Base-by-base conservation (phyloP, 2,329 filamentous ascomycete genomes). In the Diaporthe sp. region DNA sequence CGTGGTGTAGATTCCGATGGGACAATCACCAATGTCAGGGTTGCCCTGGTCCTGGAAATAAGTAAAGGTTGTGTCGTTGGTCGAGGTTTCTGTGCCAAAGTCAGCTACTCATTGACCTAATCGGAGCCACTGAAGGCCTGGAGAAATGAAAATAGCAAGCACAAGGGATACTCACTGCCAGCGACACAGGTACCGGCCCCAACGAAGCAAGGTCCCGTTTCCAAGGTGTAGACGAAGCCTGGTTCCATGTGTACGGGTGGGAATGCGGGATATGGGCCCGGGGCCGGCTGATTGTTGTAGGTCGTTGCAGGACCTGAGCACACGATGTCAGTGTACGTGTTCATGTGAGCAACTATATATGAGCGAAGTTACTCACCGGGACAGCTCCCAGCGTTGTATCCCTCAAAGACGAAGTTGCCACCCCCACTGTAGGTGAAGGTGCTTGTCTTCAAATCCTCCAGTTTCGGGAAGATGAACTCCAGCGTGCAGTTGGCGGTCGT, bases 401-500 rank as follows among this genome's bases (percentile, higher is more conserved):
- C 81, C 22, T 74, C 78, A 75, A 83, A 82, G 71, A 78, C 71
- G 76, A 83, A 82, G 17, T 75, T 82, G 13, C 87, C 86, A 2
- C 78, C 78, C 22, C 84, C 83, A 4, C 79, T 77, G 70, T 83
- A 79, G n/a, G 70, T 79, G 78, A 77, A 87, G 32, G 61, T 77
- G 55, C 82, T 83, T 4, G 81, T 82, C 50, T 75, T 75, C 9
- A 85, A 80, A 75, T 83, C 80, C 19, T 77, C 74, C 75, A 76
- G 78, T 30, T 72, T 75, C 0, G 87, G 87, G 75, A 88, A 82
- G 50, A 85, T 78, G 80, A 89, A 87, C 73, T 84, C 80, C n/a
- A 88, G 78, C 7, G 83, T 85, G 81, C 87, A 88, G 42, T 81
- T 85, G 75, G 84, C 84, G 74, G 84, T 83, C 50, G 79, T 74